Conservation (phyloP, 108 stramenopile genomes). For the Cyclostephanos tholiformis region DNA sequence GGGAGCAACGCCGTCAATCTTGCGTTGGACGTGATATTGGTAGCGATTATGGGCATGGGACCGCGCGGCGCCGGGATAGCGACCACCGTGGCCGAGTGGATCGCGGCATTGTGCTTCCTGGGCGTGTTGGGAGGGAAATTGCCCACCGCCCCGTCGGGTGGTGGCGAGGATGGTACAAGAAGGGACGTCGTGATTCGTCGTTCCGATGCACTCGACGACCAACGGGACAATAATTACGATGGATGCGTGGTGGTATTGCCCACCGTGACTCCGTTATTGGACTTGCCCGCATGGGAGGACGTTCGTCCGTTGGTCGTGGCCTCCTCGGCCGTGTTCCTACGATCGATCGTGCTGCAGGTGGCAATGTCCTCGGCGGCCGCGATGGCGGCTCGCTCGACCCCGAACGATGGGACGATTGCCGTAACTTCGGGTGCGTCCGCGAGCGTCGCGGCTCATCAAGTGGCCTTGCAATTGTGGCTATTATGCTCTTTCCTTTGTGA, state of each 20-base stretch:
- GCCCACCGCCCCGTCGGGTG: slow-evolving; percentile 47
- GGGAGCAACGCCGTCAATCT: slow-evolving; percentile 79
- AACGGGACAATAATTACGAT: slow-evolving; percentile 9
- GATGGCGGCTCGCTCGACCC: slow-evolving; percentile 68
- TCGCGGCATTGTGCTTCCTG: slow-evolving; percentile 73
- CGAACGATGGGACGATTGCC: slow-evolving; percentile 22
- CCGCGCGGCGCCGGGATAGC: slow-evolving; percentile 85
- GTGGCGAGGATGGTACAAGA: slow-evolving; percentile 17
- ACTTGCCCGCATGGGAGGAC: slow-evolving; percentile 75
- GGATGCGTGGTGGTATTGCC: slow-evolving; percentile 21
- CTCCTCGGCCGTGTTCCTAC: slow-evolving; percentile 77
- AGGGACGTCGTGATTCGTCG: slow-evolving; percentile 1
- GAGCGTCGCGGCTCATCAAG: slow-evolving; percentile 84
- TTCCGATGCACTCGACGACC: slow-evolving; percentile 8
- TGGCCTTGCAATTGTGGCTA: slow-evolving; percentile 85
- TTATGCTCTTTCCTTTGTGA: slow-evolving; percentile 84
- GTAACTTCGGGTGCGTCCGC: slow-evolving; percentile 53
- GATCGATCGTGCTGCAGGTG: slow-evolving; percentile 71
- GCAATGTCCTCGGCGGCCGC: slow-evolving; percentile 77
- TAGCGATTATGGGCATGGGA: slow-evolving; percentile 61
- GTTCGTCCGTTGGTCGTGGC: slow-evolving; percentile 75
- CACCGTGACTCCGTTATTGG: slow-evolving; percentile 52
- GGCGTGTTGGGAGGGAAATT: slow-evolving; percentile 64
- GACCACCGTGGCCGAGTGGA: slow-evolving; percentile 85
- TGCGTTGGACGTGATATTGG: slow-evolving; percentile 67